Conservation (phyloP, 176 grass and related monocot genomes). For the Raddia guianensis region DNA sequence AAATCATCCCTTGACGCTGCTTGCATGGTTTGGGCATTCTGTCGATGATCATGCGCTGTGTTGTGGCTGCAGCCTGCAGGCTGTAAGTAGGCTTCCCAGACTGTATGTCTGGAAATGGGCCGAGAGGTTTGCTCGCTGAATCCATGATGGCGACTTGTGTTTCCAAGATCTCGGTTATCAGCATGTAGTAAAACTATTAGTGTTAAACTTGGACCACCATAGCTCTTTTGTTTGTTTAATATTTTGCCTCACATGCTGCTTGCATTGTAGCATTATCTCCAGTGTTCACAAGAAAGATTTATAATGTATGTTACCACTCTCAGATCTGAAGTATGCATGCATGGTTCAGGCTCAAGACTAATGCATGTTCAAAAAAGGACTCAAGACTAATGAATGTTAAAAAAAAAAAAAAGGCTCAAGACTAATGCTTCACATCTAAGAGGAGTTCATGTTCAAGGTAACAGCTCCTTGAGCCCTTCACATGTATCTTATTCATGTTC, state of each 20-base stretch:
- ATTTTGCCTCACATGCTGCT: constrained; percentile 23
- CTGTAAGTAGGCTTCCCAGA: constrained; percentile 1
- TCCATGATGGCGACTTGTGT: constrained; percentile 9
- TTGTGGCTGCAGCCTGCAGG: background rate
- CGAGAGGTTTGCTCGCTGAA: background rate
- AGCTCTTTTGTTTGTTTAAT: constrained; percentile 24
- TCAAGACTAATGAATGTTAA: no score
- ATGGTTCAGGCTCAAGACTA: no score
- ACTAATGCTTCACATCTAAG: no score
- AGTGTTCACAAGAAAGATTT: background rate
- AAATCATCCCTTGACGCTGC: background rate
- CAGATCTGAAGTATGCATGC: constrained; percentile 20
- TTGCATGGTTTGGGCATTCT: background rate
- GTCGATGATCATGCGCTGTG: background rate
- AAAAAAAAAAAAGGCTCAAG: no score
- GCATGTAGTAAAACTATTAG: background rate
- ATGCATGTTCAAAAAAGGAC: no score
- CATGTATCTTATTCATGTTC: background rate
- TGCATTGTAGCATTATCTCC: background rate
- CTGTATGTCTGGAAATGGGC: background rate
- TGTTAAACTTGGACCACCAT: constrained; percentile 32
- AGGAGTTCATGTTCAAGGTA: background rate
- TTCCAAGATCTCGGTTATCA: constrained; percentile 1
- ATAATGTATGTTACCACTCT: constrained; percentile 3
- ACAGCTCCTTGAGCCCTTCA: background rate